phyloP scores from a whole-genome alignment of 495 filamentous ascomycete species.

The Lasiosphaeria hispida region DNA sequence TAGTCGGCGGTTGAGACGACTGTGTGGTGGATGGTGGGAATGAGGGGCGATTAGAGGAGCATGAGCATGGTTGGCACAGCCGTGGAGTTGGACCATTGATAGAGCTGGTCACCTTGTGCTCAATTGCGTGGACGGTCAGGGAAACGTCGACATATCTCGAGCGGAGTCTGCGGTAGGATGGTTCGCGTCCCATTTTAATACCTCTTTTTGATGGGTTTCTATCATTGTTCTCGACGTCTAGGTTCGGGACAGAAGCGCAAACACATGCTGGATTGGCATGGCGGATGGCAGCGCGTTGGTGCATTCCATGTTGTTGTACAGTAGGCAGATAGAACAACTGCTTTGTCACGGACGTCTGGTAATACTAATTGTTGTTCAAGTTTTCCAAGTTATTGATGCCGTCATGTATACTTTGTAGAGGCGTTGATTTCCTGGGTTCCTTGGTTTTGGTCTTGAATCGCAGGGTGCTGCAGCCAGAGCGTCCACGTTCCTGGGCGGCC shows the following conservation, averaged over 20 bases:
- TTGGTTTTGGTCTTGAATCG: too few relatives aligned
- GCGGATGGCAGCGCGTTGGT: constrained; percentile 7
- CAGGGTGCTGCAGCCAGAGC: too few relatives aligned
- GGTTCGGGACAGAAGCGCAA: neutral
- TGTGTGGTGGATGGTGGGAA: neutral
- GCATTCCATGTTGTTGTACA: constrained; percentile 30
- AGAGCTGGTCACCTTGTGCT: constrained; percentile 20
- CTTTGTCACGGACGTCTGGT: constrained; percentile 23
- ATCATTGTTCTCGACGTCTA: constrained; percentile 17
- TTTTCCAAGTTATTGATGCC: neutral
- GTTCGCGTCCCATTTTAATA: constrained; percentile 31
- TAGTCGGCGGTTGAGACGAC: neutral
- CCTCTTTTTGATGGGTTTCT: constrained; percentile 25
- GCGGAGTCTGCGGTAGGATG: constrained; percentile 31
- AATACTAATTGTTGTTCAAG: constrained; percentile 11
- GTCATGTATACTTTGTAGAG: neutral
- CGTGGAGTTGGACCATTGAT: constrained; percentile 17
- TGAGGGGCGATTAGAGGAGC: constrained; percentile 7
- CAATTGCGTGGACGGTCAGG: neutral
- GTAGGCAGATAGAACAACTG: constrained; percentile 40
- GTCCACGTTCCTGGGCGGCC: neutral
- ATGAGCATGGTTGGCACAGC: constrained; percentile 3
- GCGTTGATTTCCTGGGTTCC: neutral
- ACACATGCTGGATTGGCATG: neutral
- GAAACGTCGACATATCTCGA: constrained; percentile 22